These are phyloP conservation scores for Sugiyamaella novakii DNA, from an alignment of 1,139 yeast species.

Conservation along the genomic window DNA sequence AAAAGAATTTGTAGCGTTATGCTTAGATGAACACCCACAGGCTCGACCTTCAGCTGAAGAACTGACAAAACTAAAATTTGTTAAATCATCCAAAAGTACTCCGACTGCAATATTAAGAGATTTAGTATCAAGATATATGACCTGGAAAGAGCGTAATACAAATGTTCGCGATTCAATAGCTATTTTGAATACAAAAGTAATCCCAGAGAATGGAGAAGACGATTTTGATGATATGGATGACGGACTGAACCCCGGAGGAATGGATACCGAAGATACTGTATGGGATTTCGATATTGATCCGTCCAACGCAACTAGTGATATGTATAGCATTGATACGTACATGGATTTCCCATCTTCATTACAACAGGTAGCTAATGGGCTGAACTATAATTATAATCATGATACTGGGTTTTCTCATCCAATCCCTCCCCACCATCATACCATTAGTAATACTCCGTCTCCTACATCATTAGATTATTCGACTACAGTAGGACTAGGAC, in stretches of 20 bases:
- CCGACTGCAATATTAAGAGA: constrained; percentile 70
- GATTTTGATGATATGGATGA: constrained; percentile 45
- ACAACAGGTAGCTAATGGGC: constrained; percentile 12
- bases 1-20: constrained; percentile 87
- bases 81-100: constrained; percentile 59
- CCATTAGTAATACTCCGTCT: constrained; percentile 9
- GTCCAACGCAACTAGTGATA: constrained; percentile 5
- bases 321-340: constrained; percentile 12
- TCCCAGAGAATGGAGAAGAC: constrained; percentile 27
- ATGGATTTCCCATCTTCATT: constrained; percentile 16
- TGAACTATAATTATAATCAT: background rate
- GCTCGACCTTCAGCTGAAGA: constrained; percentile 90
- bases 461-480: constrained; percentile 10
- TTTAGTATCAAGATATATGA: constrained; percentile 72
- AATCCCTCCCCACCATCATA: background rate
- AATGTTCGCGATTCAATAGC: constrained; percentile 39
- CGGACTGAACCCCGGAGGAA: constrained; percentile 16
- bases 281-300: constrained; percentile 44
- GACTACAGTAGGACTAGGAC: constrained; percentile 11
- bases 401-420: background rate
- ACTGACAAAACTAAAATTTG: constrained; percentile 69
- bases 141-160: constrained; percentile 55
- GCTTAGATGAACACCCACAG: constrained; percentile 90
- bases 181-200: constrained; percentile 31
- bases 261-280: constrained; percentile 44